Evolutionary conservation across 805 yeast species (phyloP).

Genomic region (Starmerella floris): DNA sequence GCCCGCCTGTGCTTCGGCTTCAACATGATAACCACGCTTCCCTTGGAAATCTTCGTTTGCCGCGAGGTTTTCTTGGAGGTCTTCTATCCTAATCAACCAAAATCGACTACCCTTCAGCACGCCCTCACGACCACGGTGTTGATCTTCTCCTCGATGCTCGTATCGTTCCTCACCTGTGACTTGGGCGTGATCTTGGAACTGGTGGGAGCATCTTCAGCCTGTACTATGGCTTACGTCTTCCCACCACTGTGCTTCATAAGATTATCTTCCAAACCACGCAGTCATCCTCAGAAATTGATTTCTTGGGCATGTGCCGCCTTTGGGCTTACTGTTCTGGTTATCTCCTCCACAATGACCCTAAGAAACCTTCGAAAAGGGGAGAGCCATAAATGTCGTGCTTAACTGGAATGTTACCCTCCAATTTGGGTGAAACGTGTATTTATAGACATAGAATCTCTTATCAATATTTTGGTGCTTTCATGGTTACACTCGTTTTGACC

Average conservation of each 20-base stretch:
- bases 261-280: constrained; percentile 35
- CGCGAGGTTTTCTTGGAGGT: constrained; percentile 73
- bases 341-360: constrained; percentile 69
- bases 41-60: constrained; percentile 79
- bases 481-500: too few species aligned
- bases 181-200: constrained; percentile 79
- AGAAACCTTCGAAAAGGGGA: constrained; percentile 32
- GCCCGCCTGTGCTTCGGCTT: constrained; percentile 86
- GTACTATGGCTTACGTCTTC: constrained; percentile 77
- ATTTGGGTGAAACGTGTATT: too few species aligned
- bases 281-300: constrained; percentile 36
- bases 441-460: too few species aligned
- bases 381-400: constrained; percentile 10
- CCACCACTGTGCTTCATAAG: constrained; percentile 77
- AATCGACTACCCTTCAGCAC: constrained; percentile 33
- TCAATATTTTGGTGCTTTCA: too few species aligned
- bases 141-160: constrained; percentile 56
- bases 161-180: constrained; percentile 70
- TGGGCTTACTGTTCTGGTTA: constrained; percentile 64
- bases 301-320: constrained; percentile 50
- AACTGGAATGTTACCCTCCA: not conserved
- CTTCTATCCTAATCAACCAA: constrained; percentile 27
- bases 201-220: constrained; percentile 88
- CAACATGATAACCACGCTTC: constrained; percentile 85
- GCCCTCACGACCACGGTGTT: constrained; percentile 49